These are phyloP conservation scores for Pilaira anomala DNA, from an alignment of 192 early-diverging fungal species.

Conservation along the genomic window DNA sequence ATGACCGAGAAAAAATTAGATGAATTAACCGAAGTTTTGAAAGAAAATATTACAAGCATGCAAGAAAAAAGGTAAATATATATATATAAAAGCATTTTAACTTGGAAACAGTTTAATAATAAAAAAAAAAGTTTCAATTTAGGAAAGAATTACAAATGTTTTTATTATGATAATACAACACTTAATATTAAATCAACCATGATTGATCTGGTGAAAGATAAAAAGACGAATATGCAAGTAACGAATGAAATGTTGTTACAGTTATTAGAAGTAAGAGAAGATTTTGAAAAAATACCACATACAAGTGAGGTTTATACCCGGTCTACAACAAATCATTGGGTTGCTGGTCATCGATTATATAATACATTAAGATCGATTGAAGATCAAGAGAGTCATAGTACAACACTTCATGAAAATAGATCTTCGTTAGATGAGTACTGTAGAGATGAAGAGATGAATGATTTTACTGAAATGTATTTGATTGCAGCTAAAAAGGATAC, in stretches of 20 bases:
- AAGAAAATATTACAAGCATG: conserved; percentile 14
- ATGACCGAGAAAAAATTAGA: conserved; percentile 20
- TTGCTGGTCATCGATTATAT: conserved; percentile 46
- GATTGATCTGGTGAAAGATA: conserved; percentile 14
- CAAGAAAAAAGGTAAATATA: conserved; percentile 29
- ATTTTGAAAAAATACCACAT: conserved; percentile 48
- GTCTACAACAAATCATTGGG: conserved; percentile 52
- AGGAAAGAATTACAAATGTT: conserved; percentile 33
- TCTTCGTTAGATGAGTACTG: conserved; percentile 14
- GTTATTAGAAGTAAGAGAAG: conserved; percentile 49
- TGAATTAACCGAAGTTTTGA: conserved; percentile 5
- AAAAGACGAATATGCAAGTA: conserved; percentile 29
- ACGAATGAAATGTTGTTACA: conserved; percentile 48
- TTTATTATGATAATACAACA: conserved; percentile 46
- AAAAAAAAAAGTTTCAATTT: too few species aligned
- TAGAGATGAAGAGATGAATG: conserved; percentile 11
- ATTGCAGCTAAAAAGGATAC: conserved; percentile 57
- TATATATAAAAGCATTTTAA: neutral
- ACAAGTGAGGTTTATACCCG: conserved; percentile 51
- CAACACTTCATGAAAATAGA: neutral
- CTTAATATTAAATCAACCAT: conserved; percentile 48
- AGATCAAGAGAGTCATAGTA: neutral
- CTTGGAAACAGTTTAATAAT: too few species aligned
- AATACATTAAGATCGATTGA: neutral
- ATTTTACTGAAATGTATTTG: conserved; percentile 51